Conservation (phyloP, 1,284 basidiomycete species). For the Inonotus obliquus region DNA sequence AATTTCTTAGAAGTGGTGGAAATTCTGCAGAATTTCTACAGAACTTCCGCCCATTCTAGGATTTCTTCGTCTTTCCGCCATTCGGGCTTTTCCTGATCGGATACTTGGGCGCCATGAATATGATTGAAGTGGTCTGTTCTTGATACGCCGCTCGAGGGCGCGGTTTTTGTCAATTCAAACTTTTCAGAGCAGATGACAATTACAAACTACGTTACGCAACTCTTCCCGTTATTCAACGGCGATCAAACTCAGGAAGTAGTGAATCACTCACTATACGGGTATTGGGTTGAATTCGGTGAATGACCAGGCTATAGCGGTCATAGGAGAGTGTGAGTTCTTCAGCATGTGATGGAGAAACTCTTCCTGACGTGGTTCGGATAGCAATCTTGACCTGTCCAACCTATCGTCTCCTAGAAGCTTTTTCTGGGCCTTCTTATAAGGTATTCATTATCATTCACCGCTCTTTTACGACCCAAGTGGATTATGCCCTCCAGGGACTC, state of each 20-base stretch:
- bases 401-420: conserved; percentile 28
- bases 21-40: too few species aligned
- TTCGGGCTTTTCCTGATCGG: too few species aligned
- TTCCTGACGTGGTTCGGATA: conserved; percentile 10
- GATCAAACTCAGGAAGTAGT: conserved; percentile 25
- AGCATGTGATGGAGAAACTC: background rate
- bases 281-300: conserved; percentile 19
- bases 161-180: conserved; percentile 33
- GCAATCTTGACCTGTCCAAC: conserved; percentile 34
- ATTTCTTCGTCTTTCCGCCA: too few species aligned
- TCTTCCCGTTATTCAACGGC: conserved; percentile 33
- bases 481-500: conserved; percentile 25
- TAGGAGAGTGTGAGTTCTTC: conserved; percentile 45
- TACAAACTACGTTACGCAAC: conserved; percentile 30
- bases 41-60: too few species aligned
- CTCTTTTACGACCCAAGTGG: background rate
- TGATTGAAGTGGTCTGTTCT: too few species aligned
- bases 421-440: conserved; percentile 18
- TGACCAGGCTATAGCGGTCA: conserved; percentile 33
- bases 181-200: conserved; percentile 27
- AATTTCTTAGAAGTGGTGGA: too few species aligned
- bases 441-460: background rate
- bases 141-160: conserved; percentile 39
- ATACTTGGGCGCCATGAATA: too few species aligned
- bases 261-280: conserved; percentile 28